phyloP scores from a whole-genome alignment of 2,329 filamentous ascomycete genomes.

The Penicillium sp. region DNA sequence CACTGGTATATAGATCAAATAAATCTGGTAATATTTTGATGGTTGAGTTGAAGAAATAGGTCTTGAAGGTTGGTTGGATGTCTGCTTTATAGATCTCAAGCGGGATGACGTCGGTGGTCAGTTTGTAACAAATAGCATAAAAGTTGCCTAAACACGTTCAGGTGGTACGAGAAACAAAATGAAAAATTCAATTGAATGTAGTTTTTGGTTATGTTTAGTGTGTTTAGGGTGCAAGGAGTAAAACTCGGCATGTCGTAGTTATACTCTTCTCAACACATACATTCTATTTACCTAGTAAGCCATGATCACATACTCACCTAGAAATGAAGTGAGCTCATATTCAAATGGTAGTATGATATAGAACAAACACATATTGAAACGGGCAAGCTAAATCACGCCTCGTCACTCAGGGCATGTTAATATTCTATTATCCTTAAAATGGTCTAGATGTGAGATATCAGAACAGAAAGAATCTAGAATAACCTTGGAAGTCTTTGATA shows the following conservation, averaged over 20 bases:
- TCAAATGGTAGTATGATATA: neutral
- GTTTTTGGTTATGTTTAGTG: neutral
- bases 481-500: neutral
- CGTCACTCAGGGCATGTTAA: neutral
- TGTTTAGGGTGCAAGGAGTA: neutral
- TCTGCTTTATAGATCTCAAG: slow-evolving; percentile 13
- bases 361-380: neutral
- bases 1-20: neutral
- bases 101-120: slow-evolving; percentile 23
- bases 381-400: neutral
- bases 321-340: neutral
- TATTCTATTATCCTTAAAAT: neutral
- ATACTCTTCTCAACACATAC: no score
- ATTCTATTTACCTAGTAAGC: neutral
- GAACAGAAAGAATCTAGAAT: no score
- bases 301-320: neutral
- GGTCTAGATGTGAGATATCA: neutral
- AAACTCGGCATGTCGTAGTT: neutral
- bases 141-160: neutral
- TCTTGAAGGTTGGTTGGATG: neutral
- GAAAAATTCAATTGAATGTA: neutral
- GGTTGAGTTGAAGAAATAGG: neutral
- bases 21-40: neutral
- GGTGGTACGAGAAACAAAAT: neutral
- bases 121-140: neutral